Evolutionary conservation across 345 rosid species (phyloP).

Genomic region (Raphanus raphanistrum): DNA sequence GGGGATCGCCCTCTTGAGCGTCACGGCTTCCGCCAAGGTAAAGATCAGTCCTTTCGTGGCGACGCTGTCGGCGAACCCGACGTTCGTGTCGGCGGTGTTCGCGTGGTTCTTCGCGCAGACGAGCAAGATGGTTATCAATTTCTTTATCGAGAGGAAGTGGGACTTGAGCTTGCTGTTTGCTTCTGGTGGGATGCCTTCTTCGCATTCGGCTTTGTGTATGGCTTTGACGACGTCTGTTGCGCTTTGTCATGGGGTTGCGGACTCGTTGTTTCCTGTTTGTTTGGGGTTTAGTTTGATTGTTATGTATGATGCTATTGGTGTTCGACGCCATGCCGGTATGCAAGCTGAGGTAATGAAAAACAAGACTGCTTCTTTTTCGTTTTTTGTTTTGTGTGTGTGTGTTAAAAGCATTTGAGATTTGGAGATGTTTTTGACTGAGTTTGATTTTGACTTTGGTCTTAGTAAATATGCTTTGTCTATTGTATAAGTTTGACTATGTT

Average conservation of each 20-base stretch:
- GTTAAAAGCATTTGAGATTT: neutral
- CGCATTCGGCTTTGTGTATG: constrained; percentile 86
- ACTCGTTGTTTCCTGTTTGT: constrained; percentile 90
- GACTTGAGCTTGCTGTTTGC: constrained; percentile 71
- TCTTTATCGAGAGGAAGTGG: constrained; percentile 89
- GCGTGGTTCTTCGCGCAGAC: constrained; percentile 84
- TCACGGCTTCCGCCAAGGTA: constrained; percentile 67
- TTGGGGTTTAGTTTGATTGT: constrained; percentile 91
- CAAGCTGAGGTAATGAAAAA: constrained; percentile 74
- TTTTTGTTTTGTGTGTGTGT: neutral
- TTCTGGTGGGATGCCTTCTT: constrained; percentile 96
- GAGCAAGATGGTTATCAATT: constrained; percentile 66
- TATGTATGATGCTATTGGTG: constrained; percentile 95
- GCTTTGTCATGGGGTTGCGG: constrained; percentile 83
- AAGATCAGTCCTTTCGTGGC: constrained; percentile 78
- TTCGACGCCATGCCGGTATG: constrained; percentile 96
- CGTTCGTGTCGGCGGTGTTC: constrained; percentile 73
- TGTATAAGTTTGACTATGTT: neutral
- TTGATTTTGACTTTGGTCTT: constrained; percentile 23
- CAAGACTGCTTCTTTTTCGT: neutral
- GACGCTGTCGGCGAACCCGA: constrained; percentile 76
- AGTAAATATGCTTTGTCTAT: neutral
- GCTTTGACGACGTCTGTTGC: constrained; percentile 95
- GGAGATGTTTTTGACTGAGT: neutral
- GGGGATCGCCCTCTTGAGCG: constrained; percentile 66